Percentiles rank a stretch among this genome's conserved stretches.
phyloP scores from a whole-genome alignment of 495 filamentous ascomycete genomes.

The Trichoderma erinaceum region DNA sequence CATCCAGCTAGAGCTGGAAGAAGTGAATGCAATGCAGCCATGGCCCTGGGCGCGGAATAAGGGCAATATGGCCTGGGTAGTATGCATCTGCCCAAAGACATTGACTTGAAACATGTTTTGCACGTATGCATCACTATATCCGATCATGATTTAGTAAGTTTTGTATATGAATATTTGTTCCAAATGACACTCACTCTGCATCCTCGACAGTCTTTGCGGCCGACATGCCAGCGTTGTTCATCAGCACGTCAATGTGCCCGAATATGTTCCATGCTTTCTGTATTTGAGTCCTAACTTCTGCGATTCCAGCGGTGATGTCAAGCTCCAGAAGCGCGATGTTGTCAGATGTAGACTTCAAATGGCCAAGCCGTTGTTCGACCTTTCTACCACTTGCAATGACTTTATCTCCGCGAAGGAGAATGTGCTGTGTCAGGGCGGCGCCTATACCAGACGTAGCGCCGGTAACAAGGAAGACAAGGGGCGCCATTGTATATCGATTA shows the following conservation, averaged over 20 bases:
- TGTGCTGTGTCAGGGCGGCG: constrained; percentile 31
- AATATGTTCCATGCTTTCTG: constrained; percentile 16
- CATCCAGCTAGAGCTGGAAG: constrained; percentile 36
- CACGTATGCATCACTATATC: constrained; percentile 29
- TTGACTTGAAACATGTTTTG: constrained; percentile 37
- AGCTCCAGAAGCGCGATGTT: constrained; percentile 33
- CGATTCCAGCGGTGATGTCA: constrained; percentile 32
- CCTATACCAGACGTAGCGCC: constrained; percentile 29
- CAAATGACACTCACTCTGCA: constrained; percentile 21
- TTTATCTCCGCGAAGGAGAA: constrained; percentile 40
- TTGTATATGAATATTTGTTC: background rate
- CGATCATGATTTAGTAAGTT: background rate
- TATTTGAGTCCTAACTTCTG: constrained; percentile 18
- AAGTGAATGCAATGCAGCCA: constrained; percentile 23
- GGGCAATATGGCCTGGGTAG: constrained; percentile 28
- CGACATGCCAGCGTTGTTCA: constrained; percentile 31
- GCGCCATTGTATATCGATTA: constrained; percentile 15
- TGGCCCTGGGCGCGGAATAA: constrained; percentile 27
- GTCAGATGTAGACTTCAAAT: constrained; percentile 16
- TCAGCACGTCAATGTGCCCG: constrained; percentile 28
- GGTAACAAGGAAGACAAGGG: constrained; percentile 26
- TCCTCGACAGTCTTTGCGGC: constrained; percentile 22
- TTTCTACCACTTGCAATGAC: constrained; percentile 41
- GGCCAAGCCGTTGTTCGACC: constrained; percentile 25
- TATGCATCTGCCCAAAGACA: constrained; percentile 30